Base-by-base conservation (phyloP, 257 asterid species). In the Penstemon barbatus region DNA sequence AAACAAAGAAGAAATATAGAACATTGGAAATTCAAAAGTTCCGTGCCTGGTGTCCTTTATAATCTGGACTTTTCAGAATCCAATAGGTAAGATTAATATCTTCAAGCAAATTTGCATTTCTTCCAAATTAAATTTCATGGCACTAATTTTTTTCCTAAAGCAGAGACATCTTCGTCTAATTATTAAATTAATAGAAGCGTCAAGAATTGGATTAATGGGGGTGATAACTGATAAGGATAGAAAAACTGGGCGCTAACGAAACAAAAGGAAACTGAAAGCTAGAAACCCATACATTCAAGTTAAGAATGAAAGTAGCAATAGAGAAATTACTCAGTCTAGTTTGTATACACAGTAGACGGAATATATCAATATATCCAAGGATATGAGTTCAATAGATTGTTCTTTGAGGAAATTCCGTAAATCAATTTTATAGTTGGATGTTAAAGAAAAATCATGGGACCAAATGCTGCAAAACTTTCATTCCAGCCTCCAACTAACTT, bases 221-320 rank as follows among this genome's bases (percentile, higher is more conserved):
- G 10, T 25, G 33, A 36, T 18, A 45, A 3, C 52, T 15, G 6
- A 49, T 49, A 49, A 49, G 18, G 54, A 49, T 49, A 0, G 5
- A 49, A 49, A 49, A 9, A 12, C 10, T 13, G 54, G 18, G 4
- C 4, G 5, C 18, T 49, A 49, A 9, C 3, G 18, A 15, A 49
- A 49, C 54, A 9, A 49, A 4, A 10, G 13, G n/a, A 68, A 46
- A 38, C 19, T 56, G 42, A 52, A 71, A 51, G 57, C 46, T 70
- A 65, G 55, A 58, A 39, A 74, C 37, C 59, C 40, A 9, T 36
- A 15, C n/a, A 50, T 61, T 62, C 51, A 41, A 74, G 41, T 45
- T 25, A 54, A 45, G 54, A 45, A 56, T 37, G 63, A 4, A 53
- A 45, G 50, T 13, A 44, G 66, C 39, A 70, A 71, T 66, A 12